A percentile compares a stretch with the other conserved stretches of the same genome.
phyloP scores from a whole-genome alignment of 2,329 filamentous ascomycete species.

The Gyromitra esculenta region DNA sequence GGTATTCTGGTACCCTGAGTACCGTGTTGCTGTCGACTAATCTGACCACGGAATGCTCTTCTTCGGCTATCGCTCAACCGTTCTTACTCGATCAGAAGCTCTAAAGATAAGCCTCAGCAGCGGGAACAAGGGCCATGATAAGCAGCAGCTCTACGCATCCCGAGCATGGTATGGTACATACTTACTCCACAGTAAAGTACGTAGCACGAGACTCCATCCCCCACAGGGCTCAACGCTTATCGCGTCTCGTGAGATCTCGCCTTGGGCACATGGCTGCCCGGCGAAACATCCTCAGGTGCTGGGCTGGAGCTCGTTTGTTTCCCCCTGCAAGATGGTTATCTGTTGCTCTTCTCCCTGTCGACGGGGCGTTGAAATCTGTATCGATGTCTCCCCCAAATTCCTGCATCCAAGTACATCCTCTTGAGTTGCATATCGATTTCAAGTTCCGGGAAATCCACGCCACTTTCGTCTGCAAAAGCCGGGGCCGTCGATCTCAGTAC shows the following conservation, averaged over 20 bases:
- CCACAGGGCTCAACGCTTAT: constrained; percentile 13
- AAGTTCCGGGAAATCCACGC: constrained; percentile 7
- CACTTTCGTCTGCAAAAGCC: not conserved
- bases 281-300: not conserved
- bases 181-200: not conserved
- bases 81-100: constrained; percentile 47
- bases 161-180: too few species aligned
- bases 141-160: not conserved
- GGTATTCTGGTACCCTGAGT: not conserved
- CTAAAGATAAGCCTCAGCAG: constrained; percentile 40
- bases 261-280: constrained; percentile 1
- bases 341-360: not conserved
- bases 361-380: constrained; percentile 1
- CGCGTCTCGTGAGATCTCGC: constrained; percentile 33
- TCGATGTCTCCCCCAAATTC: constrained; percentile 14
- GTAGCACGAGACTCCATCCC: constrained; percentile 24
- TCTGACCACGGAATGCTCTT: not conserved
- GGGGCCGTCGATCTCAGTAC: constrained; percentile 33
- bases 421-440: constrained; percentile 9
- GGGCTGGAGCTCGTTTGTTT: not conserved
- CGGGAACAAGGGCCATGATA: constrained; percentile 30
- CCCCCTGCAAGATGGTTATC: constrained; percentile 20
- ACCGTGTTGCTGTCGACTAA: not conserved
- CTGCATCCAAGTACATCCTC: not conserved
- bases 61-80: constrained; percentile 15